Conservation (phyloP, 2,329 filamentous ascomycete genomes). For the Trichoderma pleuroti region DNA sequence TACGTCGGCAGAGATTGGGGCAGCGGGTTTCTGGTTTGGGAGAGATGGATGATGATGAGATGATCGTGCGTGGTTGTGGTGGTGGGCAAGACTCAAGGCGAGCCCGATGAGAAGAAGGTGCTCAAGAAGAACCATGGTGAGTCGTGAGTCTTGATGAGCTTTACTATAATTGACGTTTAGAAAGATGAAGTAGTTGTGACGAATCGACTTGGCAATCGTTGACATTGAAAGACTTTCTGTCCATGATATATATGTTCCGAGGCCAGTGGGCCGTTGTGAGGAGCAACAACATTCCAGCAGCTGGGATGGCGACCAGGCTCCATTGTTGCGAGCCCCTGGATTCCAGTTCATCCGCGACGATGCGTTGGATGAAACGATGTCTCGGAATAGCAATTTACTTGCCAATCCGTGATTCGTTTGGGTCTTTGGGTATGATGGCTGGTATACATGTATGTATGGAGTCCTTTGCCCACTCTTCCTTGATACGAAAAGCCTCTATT, state of each 20-base stretch:
- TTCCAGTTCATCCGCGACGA: not conserved
- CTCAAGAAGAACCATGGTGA: slow-evolving; percentile 23
- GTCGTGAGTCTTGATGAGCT: not conserved
- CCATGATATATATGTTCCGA: slow-evolving; percentile 24
- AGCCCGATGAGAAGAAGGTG: slow-evolving; percentile 21
- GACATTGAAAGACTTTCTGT: not conserved
- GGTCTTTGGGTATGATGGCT: not conserved
- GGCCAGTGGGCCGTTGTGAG: slow-evolving; percentile 23
- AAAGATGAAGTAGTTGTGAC: not conserved
- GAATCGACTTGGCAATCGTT: not conserved
- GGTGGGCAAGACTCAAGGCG: slow-evolving; percentile 11
- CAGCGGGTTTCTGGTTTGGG: not conserved
- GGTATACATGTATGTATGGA: not conserved
- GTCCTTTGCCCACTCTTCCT: not conserved
- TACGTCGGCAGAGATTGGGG: slow-evolving; percentile 20
- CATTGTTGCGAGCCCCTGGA: not conserved
- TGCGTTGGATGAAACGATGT: not conserved
- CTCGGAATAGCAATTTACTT: not conserved
- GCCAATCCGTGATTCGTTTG: not conserved
- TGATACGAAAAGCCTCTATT: not conserved
- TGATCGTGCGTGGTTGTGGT: not conserved
- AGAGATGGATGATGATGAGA: not conserved
- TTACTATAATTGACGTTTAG: not conserved
- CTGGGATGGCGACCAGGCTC: not conserved
- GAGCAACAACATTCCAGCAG: slow-evolving; percentile 35